Conservation (phyloP, 768 basidiomycete species). For the Hygrophoropsis aurantiaca region DNA sequence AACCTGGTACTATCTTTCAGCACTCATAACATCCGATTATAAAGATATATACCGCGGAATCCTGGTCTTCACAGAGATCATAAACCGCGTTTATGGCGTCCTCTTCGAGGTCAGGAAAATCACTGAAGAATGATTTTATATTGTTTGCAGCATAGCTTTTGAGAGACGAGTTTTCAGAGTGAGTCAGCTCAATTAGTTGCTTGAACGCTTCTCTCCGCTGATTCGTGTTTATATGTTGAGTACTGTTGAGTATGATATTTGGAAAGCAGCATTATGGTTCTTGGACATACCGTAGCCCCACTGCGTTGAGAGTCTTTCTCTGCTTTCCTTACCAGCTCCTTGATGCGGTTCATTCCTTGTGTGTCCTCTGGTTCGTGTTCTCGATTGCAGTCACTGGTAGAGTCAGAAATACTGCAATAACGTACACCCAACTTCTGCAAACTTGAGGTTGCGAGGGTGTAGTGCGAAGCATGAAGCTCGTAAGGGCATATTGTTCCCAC, state of each 20-base stretch:
- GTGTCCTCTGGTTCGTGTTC: too few species aligned
- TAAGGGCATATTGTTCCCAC: too few species aligned
- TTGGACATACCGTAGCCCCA: conserved; percentile 37
- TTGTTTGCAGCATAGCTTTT: conserved; percentile 60
- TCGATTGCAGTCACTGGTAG: too few species aligned
- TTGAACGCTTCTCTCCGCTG: conserved; percentile 55
- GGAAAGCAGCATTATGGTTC: too few species aligned
- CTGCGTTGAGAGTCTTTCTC: conserved; percentile 37
- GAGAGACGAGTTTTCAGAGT: conserved; percentile 42
- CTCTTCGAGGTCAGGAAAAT: conserved; percentile 73
- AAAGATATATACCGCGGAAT: conserved; percentile 40
- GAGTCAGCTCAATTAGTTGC: conserved; percentile 54
- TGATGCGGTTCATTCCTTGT: conserved; percentile 13
- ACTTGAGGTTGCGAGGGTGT: too few species aligned
- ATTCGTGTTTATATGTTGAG: conserved; percentile 5
- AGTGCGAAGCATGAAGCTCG: too few species aligned
- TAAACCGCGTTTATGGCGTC: conserved; percentile 76
- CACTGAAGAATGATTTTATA: conserved; percentile 58
- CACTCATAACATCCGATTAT: neutral
- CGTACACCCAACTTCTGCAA: too few species aligned
- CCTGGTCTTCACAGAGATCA: conserved; percentile 73
- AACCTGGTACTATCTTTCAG: conserved; percentile 41
- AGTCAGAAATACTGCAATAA: too few species aligned
- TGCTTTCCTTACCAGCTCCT: conserved; percentile 44
- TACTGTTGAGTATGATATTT: conserved; percentile 12